Percentiles rank a stretch among this genome's conserved stretches.
These are phyloP conservation scores for Pelargonium nanum DNA, from an alignment of 345 rosid genomes.

Conservation along the genomic window DNA sequence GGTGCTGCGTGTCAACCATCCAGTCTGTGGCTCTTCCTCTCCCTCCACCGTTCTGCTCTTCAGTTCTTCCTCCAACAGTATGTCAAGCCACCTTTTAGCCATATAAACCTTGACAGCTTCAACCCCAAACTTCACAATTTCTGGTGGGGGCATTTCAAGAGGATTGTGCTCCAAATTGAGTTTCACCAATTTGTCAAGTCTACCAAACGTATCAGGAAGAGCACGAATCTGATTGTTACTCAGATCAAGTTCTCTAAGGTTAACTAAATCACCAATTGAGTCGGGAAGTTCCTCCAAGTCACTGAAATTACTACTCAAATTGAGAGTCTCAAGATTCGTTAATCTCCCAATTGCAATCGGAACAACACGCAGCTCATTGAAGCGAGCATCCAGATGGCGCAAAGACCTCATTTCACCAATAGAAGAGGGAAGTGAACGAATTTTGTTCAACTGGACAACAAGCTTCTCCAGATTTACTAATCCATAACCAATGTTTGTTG, in stretches of 20 bases:
- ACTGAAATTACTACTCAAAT: conserved; percentile 66
- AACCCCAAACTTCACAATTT: conserved; percentile 53
- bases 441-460: conserved; percentile 59
- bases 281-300: conserved; percentile 70
- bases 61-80: conserved; percentile 59
- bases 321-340: conserved; percentile 59
- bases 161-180: conserved; percentile 71
- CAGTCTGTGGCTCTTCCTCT: conserved; percentile 38
- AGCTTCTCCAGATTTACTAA: conserved; percentile 51
- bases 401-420: conserved; percentile 62
- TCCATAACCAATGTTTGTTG: conserved; percentile 74
- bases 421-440: conserved; percentile 61
- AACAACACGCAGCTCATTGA: conserved; percentile 64
- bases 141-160: conserved; percentile 52
- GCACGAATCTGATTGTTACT: conserved; percentile 83
- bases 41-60: conserved; percentile 35
- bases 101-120: conserved; percentile 62
- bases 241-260: conserved; percentile 74
- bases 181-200: conserved; percentile 56
- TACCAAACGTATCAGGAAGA: conserved; percentile 77
- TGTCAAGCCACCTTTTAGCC: conserved; percentile 66
- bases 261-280: conserved; percentile 61
- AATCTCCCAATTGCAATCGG: conserved; percentile 54
- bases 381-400: conserved; percentile 63
- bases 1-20: conserved; percentile 78